Conservation (phyloP, 768 basidiomycete species). For the Cystoderma amianthinum region DNA sequence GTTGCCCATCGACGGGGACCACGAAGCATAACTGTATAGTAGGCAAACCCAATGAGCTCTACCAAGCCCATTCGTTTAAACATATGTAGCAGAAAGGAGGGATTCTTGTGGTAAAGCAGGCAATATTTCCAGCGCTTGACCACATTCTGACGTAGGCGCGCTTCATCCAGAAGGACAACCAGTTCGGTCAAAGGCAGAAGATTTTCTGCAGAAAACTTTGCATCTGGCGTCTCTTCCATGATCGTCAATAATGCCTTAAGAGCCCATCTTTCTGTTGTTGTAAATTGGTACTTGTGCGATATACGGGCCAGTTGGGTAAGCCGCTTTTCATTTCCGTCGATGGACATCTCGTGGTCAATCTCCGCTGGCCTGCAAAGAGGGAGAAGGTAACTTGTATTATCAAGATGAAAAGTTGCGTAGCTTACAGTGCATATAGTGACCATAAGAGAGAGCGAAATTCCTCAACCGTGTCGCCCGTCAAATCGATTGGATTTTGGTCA, state of each 20-base stretch:
- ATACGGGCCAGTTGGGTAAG: neutral
- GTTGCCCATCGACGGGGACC: conserved; percentile 42
- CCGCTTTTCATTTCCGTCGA: neutral
- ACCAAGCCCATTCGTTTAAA: conserved; percentile 41
- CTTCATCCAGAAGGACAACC: conserved; percentile 41
- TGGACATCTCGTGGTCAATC: too few relatives aligned
- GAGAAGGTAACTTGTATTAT: too few relatives aligned
- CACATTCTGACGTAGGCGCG: conserved; percentile 32
- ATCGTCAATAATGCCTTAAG: neutral
- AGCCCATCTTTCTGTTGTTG: neutral
- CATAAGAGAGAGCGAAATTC: conserved; percentile 7
- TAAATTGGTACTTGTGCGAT: neutral
- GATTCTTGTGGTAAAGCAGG: conserved; percentile 36
- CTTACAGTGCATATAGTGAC: conserved; percentile 38
- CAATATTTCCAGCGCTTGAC: conserved; percentile 40
- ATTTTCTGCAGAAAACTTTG: neutral
- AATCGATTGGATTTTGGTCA: conserved; percentile 6
- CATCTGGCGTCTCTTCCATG: neutral
- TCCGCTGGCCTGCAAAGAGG: too few relatives aligned
- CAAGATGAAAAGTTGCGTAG: too few relatives aligned
- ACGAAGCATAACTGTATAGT: conserved; percentile 44
- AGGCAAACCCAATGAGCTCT: conserved; percentile 40
- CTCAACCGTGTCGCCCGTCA: conserved; percentile 7
- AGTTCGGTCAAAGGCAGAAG: conserved; percentile 43
- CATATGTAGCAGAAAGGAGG: conserved; percentile 34